Conservation (phyloP, 2,329 filamentous ascomycete genomes). For the Ophiostoma quercus region DNA sequence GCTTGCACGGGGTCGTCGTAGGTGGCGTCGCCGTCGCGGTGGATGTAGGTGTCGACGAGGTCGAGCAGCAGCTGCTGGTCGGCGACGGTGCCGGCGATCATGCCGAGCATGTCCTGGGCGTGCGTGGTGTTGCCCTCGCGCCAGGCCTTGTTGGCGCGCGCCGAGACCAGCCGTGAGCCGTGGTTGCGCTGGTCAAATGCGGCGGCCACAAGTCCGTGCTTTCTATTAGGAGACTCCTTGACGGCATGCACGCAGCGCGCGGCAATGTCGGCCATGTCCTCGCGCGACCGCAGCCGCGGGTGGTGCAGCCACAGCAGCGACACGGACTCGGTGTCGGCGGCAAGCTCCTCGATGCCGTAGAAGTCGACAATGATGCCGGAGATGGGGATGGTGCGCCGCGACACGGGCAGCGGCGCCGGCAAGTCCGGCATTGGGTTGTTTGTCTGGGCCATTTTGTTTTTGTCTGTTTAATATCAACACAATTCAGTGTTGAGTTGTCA, state of each 20-base stretch:
- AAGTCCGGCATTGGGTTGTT: conserved; percentile 30
- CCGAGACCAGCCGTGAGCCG: conserved; percentile 64
- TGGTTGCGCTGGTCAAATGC: conserved; percentile 94
- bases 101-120: conserved; percentile 86
- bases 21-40: conserved; percentile 2
- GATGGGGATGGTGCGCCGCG: conserved; percentile 63
- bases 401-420: conserved; percentile 47
- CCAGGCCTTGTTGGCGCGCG: conserved; percentile 72
- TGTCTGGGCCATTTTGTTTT: conserved; percentile 22
- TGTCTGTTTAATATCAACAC: neutral
- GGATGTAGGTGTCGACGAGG: conserved; percentile 54
- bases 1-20: conserved; percentile 13
- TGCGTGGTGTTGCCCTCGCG: conserved; percentile 70
- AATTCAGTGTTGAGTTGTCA: neutral
- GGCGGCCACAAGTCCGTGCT: conserved; percentile 60
- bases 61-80: conserved; percentile 74
- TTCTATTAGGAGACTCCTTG: conserved; percentile 34
- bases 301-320: conserved; percentile 91
- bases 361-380: conserved; percentile 73
- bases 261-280: conserved; percentile 71
- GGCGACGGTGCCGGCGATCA: conserved; percentile 65
- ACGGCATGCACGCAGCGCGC: conserved; percentile 63
- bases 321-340: conserved; percentile 46
- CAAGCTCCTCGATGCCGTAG: conserved; percentile 72
- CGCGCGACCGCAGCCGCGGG: conserved; percentile 64